These are phyloP conservation scores for Carallia pectinifolia DNA, from an alignment of 345 rosid species.

Conservation along the genomic window DNA sequence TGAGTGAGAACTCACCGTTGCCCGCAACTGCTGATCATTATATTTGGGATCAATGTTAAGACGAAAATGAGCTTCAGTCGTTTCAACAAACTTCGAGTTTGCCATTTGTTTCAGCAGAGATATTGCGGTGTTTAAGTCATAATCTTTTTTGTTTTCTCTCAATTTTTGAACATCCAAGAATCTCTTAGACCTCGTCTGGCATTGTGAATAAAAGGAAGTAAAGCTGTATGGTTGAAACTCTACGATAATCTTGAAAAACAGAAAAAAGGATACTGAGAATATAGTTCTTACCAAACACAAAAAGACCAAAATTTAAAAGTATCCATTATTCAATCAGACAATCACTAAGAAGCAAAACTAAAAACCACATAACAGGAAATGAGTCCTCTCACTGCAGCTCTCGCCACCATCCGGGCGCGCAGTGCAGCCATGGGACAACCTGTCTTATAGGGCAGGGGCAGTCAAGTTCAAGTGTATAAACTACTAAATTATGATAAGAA, in stretches of 20 bases:
- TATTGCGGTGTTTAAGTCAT: constrained; percentile 67
- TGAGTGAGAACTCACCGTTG: constrained; percentile 55
- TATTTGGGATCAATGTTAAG: constrained; percentile 95
- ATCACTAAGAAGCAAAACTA: neutral
- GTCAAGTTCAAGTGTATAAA: neutral
- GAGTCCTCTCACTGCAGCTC: too few relatives aligned
- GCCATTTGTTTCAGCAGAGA: constrained; percentile 75
- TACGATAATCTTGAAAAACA: constrained; percentile 6
- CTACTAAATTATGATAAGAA: neutral
- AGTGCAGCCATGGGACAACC: neutral
- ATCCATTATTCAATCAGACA: neutral
- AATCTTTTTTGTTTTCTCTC: constrained; percentile 82
- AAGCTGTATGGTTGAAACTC: constrained; percentile 18
- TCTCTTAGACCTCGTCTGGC: constrained; percentile 94
- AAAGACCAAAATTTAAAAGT: too few relatives aligned
- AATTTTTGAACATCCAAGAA: constrained; percentile 95
- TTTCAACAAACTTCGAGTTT: constrained; percentile 72
- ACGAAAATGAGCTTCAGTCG: constrained; percentile 94
- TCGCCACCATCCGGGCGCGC: too few relatives aligned
- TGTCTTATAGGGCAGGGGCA: neutral
- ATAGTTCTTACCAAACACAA: neutral
- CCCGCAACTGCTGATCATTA: constrained; percentile 95
- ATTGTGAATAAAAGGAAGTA: constrained; percentile 23
- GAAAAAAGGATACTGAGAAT: neutral
- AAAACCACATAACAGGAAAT: too few relatives aligned